phyloP scores from a whole-genome alignment of 2,329 filamentous ascomycete species.

The Ophiostoma himal-ulmi region DNA sequence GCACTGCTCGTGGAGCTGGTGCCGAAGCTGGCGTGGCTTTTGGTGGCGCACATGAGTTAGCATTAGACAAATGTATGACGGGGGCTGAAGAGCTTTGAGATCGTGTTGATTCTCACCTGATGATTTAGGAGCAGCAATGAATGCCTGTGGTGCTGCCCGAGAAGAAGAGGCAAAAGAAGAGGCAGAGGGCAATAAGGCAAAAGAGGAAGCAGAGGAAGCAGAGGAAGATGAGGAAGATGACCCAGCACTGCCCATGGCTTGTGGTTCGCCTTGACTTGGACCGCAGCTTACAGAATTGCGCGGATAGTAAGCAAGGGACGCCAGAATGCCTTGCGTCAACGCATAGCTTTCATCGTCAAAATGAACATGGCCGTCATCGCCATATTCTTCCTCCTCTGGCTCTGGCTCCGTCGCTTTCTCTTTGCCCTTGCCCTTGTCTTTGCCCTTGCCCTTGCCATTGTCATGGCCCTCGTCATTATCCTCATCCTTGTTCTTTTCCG shows the following conservation, averaged over 20 bases:
- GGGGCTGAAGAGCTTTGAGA: no score
- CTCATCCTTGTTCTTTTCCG: no score
- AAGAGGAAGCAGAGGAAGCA: background rate
- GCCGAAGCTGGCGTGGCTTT: no score
- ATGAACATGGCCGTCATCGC: background rate
- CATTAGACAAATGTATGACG: no score
- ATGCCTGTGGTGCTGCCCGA: background rate
- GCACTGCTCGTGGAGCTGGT: background rate
- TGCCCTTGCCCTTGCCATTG: background rate
- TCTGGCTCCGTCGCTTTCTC: background rate
- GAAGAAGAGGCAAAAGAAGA: background rate
- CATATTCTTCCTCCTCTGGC: background rate
- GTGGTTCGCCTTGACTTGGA: background rate
- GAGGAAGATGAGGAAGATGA: background rate
- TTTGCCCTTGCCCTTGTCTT: background rate
- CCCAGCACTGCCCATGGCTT: background rate
- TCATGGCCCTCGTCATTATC: no score
- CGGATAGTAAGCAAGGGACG: background rate
- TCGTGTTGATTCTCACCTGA: no score
- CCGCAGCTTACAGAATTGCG: background rate
- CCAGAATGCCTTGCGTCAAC: background rate
- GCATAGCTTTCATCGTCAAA: background rate
- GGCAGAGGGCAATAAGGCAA: background rate
- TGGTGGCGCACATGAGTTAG: no score
- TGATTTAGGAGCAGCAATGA: no score